Conservation (phyloP, 306 rosid species). For the Acacia confusa region DNA sequence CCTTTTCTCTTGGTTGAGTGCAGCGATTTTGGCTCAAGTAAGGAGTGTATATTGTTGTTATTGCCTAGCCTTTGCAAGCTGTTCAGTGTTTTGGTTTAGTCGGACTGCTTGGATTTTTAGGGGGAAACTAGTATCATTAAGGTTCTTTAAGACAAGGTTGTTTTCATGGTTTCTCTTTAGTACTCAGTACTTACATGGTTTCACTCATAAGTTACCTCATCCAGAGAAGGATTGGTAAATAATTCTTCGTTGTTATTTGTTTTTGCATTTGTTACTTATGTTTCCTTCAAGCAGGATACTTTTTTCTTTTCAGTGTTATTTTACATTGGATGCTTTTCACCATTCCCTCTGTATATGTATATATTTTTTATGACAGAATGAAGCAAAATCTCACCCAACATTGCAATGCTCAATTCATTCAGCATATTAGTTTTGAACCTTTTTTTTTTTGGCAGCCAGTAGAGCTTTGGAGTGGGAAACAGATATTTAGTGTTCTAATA, state of each 20-base stretch:
- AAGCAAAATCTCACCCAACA: slow-evolving; percentile 1
- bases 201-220: neutral
- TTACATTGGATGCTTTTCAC: neutral
- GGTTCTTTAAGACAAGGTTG: neutral
- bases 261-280: neutral
- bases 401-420: slow-evolving; percentile 22
- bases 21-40: neutral
- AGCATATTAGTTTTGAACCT: slow-evolving; percentile 10
- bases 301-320: neutral
- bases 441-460: slow-evolving; percentile 63
- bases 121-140: neutral
- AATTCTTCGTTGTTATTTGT: neutral
- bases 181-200: neutral
- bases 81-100: neutral
- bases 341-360: neutral
- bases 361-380: neutral
- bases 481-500: slow-evolving; percentile 77
- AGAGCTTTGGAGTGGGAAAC: slow-evolving; percentile 98
- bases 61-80: neutral
- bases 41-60: neutral
- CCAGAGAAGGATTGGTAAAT: neutral
- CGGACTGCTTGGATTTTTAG: neutral
- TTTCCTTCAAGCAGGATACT: neutral
- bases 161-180: neutral
- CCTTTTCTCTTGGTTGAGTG: neutral